Conservation (phyloP, 148 eudicot genomes). For the Camellia sinensis region DNA sequence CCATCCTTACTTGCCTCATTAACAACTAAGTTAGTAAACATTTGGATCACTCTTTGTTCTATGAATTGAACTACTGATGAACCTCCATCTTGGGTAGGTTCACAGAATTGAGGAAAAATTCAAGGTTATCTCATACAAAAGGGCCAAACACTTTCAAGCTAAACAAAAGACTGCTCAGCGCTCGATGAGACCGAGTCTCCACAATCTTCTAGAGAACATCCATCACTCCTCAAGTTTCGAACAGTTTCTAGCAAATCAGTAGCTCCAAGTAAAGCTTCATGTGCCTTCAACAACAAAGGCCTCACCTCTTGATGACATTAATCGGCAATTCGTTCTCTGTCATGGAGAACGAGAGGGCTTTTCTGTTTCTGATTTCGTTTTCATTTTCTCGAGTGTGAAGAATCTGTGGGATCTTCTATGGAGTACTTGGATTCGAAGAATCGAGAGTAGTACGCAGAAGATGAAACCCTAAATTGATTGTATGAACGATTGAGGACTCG, state of each 20-base stretch:
- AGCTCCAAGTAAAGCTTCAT: slow-evolving; percentile 50
- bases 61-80: slow-evolving; percentile 16
- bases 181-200: slow-evolving; percentile 18
- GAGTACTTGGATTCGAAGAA: slow-evolving; percentile 39
- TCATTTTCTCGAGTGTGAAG: slow-evolving; percentile 34
- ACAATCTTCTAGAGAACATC: slow-evolving; percentile 24
- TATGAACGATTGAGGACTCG: slow-evolving; percentile 65
- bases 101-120: slow-evolving; percentile 16
- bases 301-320: slow-evolving; percentile 76
- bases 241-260: slow-evolving; percentile 45
- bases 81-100: slow-evolving; percentile 3
- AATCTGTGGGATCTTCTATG: slow-evolving; percentile 16
- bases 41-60: slow-evolving; percentile 38
- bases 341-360: slow-evolving; percentile 40
- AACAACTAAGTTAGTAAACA: slow-evolving; percentile 51
- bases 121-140: slow-evolving; percentile 60
- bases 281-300: slow-evolving; percentile 61
- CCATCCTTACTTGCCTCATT: slow-evolving; percentile 51
- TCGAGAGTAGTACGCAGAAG: slow-evolving; percentile 75
- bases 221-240: slow-evolving; percentile 47
- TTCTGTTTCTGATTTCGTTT: slow-evolving; percentile 36
- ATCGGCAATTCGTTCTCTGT: slow-evolving; percentile 65
- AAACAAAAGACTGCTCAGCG: slow-evolving; percentile 41
- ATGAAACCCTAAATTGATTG: slow-evolving; percentile 60
- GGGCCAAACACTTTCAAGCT: slow-evolving; percentile 74